Evolutionary conservation across 768 basidiomycete genomes (phyloP).

Genomic region (Crassisporium funariophilum): DNA sequence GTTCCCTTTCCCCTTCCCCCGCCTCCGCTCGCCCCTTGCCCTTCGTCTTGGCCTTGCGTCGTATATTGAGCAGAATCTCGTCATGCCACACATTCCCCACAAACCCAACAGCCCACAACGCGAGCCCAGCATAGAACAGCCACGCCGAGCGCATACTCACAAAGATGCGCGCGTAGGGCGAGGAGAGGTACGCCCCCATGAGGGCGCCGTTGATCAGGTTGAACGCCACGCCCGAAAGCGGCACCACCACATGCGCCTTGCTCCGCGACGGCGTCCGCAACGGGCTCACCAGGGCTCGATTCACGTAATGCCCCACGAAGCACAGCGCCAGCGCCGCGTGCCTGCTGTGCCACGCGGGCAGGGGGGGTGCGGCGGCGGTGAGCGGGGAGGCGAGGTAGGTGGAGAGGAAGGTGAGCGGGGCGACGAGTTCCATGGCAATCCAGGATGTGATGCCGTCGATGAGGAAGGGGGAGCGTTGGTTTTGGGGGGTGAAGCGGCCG

Average conservation of each 20-base stretch:
- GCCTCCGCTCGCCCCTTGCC: conserved; percentile 34
- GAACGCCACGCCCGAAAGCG: conserved; percentile 57
- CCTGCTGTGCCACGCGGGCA: conserved; percentile 36
- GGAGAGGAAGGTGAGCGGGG: conserved; percentile 57
- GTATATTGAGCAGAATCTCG: conserved; percentile 83
- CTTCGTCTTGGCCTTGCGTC: conserved; percentile 56
- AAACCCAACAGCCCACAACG: conserved; percentile 72
- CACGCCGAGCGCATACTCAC: conserved; percentile 38
- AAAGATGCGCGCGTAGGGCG: conserved; percentile 49
- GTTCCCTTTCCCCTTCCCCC: conserved; percentile 32
- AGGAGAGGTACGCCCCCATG: conserved; percentile 70
- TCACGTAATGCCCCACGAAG: conserved; percentile 78
- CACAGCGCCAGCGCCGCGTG: conserved; percentile 54
- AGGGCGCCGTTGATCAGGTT: conserved; percentile 74
- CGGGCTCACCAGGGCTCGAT: conserved; percentile 81
- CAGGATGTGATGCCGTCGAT: conserved; percentile 67
- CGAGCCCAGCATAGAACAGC: conserved; percentile 63
- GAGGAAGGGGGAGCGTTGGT: conserved; percentile 44
- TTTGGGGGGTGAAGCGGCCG: conserved; percentile 68
- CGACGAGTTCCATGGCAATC: conserved; percentile 77
- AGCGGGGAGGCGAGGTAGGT: conserved; percentile 52
- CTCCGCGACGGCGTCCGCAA: conserved; percentile 80
- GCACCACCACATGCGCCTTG: conserved; percentile 69
- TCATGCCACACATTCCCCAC: conserved; percentile 86
- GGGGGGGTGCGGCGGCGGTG: conserved; percentile 33